Evolutionary conservation across 371 early-diverging fungal species (phyloP), one percentile per base, ranked within the genome.

Genomic region (Mortierella sp.): DNA sequence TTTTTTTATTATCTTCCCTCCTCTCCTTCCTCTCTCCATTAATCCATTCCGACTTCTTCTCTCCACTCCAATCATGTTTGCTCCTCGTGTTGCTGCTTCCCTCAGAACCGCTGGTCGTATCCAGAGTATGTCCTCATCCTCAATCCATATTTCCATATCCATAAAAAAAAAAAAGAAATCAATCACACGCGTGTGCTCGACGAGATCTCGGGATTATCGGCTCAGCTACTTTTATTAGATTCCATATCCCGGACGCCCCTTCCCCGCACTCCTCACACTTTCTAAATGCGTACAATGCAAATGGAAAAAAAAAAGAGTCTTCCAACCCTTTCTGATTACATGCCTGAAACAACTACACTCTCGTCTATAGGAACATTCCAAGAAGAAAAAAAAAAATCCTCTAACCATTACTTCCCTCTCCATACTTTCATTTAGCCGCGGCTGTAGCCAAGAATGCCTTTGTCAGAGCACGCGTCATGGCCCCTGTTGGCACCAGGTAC

Each of bases 401-500:
- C 48, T 63, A 47, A 72, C 60, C 28, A 28, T 28, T 28, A 28
- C 28, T 28, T 28, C 28, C 28, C 28, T 28, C 28, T 28, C 28
- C 28, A 28, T 28, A 28, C 2, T 40, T 15, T 21, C 5, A 6
- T 28, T 22, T 74, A 74, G 74, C 71, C 68, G 63, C 67, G 9
- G 50, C 70, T 53, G 38, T 74, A 58, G 72, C 69, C 62, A 63
- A 57, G 61, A 68, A 70, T 53, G 70, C 52, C 59, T 48, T 70
- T 57, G 72, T 59, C 38, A 69, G 58, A 59, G 47, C 75, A 32
- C 80, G 71, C 62, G 66, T 74, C 65, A 71, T 79, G 74, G 80
- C 80, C 32, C 80, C 80, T 32, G 72, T 74, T 55, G 75, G 80
- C 47, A 67, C 69, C 53, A 74, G 80, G 80, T 80, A 80, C 22